These are phyloP conservation scores for Pleurotus ostreatus DNA, from an alignment of 768 basidiomycete genomes.

Conservation along the genomic window DNA sequence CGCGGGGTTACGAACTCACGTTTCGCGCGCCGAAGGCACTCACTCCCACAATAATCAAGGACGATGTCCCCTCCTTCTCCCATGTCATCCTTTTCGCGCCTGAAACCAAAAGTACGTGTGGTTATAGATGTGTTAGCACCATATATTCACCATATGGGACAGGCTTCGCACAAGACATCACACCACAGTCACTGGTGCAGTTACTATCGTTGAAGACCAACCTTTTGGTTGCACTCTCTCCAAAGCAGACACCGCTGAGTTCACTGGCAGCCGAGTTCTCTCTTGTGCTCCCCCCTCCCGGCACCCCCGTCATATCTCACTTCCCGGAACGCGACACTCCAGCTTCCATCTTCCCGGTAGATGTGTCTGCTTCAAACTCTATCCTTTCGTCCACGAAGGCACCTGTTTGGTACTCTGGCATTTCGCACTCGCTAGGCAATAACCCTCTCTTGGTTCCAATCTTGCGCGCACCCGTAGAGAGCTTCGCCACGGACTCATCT, in stretches of 20 bases:
- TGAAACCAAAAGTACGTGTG: conserved; percentile 71
- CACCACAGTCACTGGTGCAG: conserved; percentile 74
- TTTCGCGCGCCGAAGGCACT: conserved; percentile 82
- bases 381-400: conserved; percentile 44
- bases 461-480: conserved; percentile 69
- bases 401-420: conserved; percentile 76
- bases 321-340: conserved; percentile 73
- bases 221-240: conserved; percentile 77
- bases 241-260: conserved; percentile 68
- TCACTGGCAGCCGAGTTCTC: conserved; percentile 90
- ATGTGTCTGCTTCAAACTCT: conserved; percentile 36
- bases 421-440: conserved; percentile 57
- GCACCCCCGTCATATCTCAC: conserved; percentile 81
- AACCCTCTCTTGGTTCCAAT: conserved; percentile 84
- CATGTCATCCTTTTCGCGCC: conserved; percentile 88
- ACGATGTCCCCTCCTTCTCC: conserved; percentile 71
- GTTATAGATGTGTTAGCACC: not conserved
- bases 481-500: conserved; percentile 70
- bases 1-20: conserved; percentile 79
- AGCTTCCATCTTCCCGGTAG: conserved; percentile 61
- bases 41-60: conserved; percentile 58
- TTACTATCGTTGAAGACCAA: conserved; percentile 73
- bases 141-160: conserved; percentile 7
- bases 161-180: conserved; percentile 74
- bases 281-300: conserved; percentile 81